Conservation (phyloP, 768 basidiomycete species). For the Coprinopsis strossmayeri region DNA sequence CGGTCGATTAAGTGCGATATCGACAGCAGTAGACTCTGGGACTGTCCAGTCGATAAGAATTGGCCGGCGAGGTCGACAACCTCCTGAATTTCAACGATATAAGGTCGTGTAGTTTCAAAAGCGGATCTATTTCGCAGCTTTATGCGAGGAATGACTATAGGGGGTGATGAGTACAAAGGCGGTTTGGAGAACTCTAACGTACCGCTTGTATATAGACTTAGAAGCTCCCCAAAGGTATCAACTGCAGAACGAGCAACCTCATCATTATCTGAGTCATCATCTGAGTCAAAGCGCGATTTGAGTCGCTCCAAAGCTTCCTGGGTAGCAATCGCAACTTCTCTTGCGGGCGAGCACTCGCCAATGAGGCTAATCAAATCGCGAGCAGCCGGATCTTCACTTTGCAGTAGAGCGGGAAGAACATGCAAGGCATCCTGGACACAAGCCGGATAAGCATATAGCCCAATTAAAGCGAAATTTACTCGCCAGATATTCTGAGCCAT, state of each 20-base stretch:
- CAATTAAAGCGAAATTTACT: not conserved
- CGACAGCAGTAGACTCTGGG: constrained; percentile 23
- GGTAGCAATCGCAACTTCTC: constrained; percentile 39
- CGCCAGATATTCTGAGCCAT: constrained; percentile 3
- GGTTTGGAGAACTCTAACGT: constrained; percentile 10
- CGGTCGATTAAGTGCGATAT: constrained; percentile 22
- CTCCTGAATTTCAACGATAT: constrained; percentile 31
- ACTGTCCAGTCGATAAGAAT: constrained; percentile 18
- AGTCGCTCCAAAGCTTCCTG: constrained; percentile 41
- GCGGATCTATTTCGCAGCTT: constrained; percentile 35
- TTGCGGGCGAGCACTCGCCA: constrained; percentile 33
- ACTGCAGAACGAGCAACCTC: no score
- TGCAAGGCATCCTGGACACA: constrained; percentile 36
- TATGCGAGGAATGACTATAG: constrained; percentile 39
- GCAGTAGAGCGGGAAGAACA: constrained; percentile 32
- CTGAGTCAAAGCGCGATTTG: constrained; percentile 20
- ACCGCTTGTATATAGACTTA: constrained; percentile 36
- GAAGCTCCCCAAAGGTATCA: constrained; percentile 28
- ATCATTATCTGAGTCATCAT: no score
- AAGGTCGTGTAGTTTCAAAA: constrained; percentile 33
- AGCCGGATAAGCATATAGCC: not conserved
- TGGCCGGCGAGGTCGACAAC: constrained; percentile 20
- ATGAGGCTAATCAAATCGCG: constrained; percentile 33
- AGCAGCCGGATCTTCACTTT: constrained; percentile 30
- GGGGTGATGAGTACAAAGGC: constrained; percentile 4